Conservation (phyloP, 306 rosid species). For the Lablab purpureus region DNA sequence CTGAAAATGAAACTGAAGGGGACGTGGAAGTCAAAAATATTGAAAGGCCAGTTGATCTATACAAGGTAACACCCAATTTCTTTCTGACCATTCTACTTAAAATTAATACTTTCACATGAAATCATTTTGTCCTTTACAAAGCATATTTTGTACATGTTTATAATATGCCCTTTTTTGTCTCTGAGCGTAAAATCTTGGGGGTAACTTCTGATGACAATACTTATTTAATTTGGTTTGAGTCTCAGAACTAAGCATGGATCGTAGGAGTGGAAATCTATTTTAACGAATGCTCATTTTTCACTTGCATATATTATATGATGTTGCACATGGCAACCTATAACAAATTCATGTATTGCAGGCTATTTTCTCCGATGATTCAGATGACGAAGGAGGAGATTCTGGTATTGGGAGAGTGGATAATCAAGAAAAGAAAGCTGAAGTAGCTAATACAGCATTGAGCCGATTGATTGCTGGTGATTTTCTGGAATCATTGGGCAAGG, state of each 20-base stretch:
- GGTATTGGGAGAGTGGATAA: constrained; percentile 59
- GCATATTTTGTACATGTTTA: constrained; percentile 28
- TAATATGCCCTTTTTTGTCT: neutral
- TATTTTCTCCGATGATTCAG: constrained; percentile 95
- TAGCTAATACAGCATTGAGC: constrained; percentile 81
- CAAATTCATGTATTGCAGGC: constrained; percentile 65
- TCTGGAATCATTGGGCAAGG: constrained; percentile 95
- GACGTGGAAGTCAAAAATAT: constrained; percentile 83
- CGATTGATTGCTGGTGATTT: constrained; percentile 96
- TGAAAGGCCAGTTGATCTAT: constrained; percentile 96
- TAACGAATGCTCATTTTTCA: constrained; percentile 25
- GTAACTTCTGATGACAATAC: constrained; percentile 25
- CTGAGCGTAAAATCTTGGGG: neutral
- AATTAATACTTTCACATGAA: constrained; percentile 18
- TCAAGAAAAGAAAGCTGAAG: constrained; percentile 87
- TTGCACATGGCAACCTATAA: constrained; percentile 36
- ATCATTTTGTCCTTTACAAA: constrained; percentile 32
- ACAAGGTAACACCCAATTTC: constrained; percentile 68
- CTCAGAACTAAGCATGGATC: constrained; percentile 2
- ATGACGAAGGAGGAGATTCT: constrained; percentile 70
- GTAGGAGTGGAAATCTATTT: neutral
- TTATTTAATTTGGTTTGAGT: constrained; percentile 37
- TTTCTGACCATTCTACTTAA: neutral
- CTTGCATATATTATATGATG: constrained; percentile 34
- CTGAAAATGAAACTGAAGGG: constrained; percentile 57